These are phyloP conservation scores for Ogataea siamensis DNA, from an alignment of 805 yeast genomes.

Conservation along the genomic window DNA sequence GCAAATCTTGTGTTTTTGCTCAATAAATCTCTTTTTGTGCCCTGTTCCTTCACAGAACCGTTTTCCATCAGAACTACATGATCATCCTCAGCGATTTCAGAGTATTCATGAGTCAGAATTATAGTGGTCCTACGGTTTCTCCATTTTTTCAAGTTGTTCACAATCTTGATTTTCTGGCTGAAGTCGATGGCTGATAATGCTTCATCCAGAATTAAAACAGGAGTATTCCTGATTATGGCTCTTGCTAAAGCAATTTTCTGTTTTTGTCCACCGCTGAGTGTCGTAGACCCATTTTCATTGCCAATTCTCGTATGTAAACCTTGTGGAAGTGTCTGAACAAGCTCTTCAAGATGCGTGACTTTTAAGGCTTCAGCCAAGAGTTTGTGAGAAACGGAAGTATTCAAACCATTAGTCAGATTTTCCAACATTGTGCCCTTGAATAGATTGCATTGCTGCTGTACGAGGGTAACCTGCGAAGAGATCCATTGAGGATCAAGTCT, in stretches of 20 bases:
- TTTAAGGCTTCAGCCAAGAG: slow-evolving; percentile 44
- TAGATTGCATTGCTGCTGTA: slow-evolving; percentile 68
- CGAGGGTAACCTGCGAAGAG: slow-evolving; percentile 60
- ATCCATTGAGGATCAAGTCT: slow-evolving; percentile 51
- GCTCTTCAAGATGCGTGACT: slow-evolving; percentile 50
- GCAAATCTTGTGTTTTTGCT: background rate
- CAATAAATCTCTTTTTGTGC: slow-evolving; percentile 2
- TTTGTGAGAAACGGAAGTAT: slow-evolving; percentile 17
- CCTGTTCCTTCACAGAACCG: slow-evolving; percentile 14
- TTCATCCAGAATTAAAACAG: slow-evolving; percentile 82
- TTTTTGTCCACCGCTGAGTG: slow-evolving; percentile 86
- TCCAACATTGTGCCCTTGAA: slow-evolving; percentile 62
- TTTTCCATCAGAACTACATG: slow-evolving; percentile 48
- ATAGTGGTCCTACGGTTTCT: slow-evolving; percentile 73
- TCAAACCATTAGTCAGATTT: slow-evolving; percentile 46
- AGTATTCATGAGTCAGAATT: slow-evolving; percentile 73
- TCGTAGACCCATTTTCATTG: slow-evolving; percentile 35
- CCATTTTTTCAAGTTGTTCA: slow-evolving; percentile 54
- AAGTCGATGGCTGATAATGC: slow-evolving; percentile 78
- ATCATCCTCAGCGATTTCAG: slow-evolving; percentile 57
- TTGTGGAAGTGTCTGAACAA: slow-evolving; percentile 47
- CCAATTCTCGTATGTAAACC: slow-evolving; percentile 57
- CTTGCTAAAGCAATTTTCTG: slow-evolving; percentile 85
- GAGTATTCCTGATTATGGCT: slow-evolving; percentile 70
- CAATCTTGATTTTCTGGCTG: slow-evolving; percentile 42